Percentiles rank a stretch among this genome's conserved stretches.
These are phyloP conservation scores for Paspalum vaginatum DNA, from an alignment of 176 grass and related monocot species.

Conservation along the genomic window DNA sequence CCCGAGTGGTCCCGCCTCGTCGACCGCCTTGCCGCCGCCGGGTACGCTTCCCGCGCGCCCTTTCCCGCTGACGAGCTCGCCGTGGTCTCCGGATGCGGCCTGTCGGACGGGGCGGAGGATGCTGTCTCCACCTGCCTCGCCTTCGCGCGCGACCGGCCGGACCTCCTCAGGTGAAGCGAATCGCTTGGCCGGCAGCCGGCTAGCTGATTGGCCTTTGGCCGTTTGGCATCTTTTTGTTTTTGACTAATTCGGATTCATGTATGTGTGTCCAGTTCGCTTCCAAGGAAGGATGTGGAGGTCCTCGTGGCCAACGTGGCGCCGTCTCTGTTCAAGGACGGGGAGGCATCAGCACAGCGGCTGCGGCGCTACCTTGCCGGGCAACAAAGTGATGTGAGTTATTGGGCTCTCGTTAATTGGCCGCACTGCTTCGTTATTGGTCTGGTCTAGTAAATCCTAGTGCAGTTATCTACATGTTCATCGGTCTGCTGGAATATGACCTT, in stretches of 20 bases:
- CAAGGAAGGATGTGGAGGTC: conserved; percentile 72
- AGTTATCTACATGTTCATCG: background rate
- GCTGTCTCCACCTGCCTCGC: conserved; percentile 57
- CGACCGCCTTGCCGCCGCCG: conserved; percentile 53
- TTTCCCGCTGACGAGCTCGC: conserved; percentile 31
- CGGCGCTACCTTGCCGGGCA: conserved; percentile 53
- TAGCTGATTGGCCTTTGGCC: background rate
- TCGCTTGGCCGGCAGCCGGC: background rate
- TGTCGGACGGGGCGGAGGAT: conserved; percentile 53
- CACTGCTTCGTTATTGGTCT: background rate
- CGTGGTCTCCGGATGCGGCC: conserved; percentile 15
- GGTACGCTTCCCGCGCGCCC: conserved; percentile 41
- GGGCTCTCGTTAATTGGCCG: background rate
- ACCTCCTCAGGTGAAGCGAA: conserved; percentile 69
- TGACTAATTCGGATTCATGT: conserved; percentile 15
- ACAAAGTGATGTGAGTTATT: conserved; percentile 55
- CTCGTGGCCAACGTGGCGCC: conserved; percentile 65
- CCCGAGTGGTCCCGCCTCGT: conserved; percentile 78
- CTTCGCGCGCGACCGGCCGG: conserved; percentile 73
- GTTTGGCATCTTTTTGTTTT: background rate
- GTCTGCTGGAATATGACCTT: conserved; percentile 11
- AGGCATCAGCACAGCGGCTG: conserved; percentile 59
- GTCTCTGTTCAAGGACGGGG: conserved; percentile 72
- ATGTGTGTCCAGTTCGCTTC: conserved; percentile 53
- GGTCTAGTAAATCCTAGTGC: background rate